Evolutionary conservation across 768 basidiomycete species (phyloP).

Genomic region (Mycena leptocephala): DNA sequence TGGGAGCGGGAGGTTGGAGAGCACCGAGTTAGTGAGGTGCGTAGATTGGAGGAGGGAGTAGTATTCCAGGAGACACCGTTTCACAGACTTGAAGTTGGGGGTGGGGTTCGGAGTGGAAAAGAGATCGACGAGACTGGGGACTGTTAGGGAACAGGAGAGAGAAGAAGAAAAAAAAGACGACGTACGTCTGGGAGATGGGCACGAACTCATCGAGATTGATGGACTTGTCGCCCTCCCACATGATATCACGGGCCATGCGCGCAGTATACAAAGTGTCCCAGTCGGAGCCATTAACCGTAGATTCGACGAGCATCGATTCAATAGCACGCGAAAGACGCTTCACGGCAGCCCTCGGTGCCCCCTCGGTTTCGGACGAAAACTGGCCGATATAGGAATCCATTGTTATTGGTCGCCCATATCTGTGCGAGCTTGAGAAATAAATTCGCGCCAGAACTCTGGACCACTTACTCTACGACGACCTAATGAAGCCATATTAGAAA

Average conservation of each 20-base stretch:
- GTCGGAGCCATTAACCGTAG: conserved; percentile 94
- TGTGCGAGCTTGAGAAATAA: conserved; percentile 48
- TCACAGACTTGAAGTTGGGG: conserved; percentile 73
- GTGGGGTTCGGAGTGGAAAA: conserved; percentile 81
- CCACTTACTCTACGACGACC: conserved; percentile 82
- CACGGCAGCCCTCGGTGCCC: conserved; percentile 82
- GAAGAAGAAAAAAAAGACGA: conserved; percentile 35
- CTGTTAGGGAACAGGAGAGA: conserved; percentile 8
- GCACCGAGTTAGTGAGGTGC: conserved; percentile 87
- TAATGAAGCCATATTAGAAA: conserved; percentile 43
- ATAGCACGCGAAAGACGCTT: conserved; percentile 88
- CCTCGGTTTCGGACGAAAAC: conserved; percentile 81
- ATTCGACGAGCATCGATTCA: conserved; percentile 77
- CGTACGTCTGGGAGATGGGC: conserved; percentile 91
- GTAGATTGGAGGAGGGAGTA: conserved; percentile 89
- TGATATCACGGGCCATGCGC: conserved; percentile 92
- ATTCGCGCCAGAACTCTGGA: conserved; percentile 20
- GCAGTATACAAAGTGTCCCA: conserved; percentile 96
- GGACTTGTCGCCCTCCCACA: conserved; percentile 90
- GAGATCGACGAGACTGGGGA: conserved; percentile 85
- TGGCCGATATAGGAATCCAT: conserved; percentile 84
- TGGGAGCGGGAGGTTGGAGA: conserved; percentile 90
- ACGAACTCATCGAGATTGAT: conserved; percentile 90
- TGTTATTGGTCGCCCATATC: conserved; percentile 88
- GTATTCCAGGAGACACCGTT: conserved; percentile 86